Base-by-base conservation (phyloP, 495 filamentous ascomycete species). In the Aspergillus affinis region DNA sequence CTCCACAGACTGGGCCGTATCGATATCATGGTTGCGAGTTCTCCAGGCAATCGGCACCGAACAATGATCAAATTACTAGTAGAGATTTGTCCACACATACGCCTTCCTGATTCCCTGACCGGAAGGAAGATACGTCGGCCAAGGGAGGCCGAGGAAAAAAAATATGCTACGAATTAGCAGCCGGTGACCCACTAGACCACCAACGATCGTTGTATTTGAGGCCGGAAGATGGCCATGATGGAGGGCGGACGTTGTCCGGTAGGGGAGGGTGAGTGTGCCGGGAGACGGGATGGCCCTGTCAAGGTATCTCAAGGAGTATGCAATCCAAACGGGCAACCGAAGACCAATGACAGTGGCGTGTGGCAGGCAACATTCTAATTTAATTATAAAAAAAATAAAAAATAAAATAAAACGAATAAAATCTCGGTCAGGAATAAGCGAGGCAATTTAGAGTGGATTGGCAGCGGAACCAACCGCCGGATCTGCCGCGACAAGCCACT, bases 21-120 rank as follows among this genome's bases (percentile, higher is more conserved):
- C n/a, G 55, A 48, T 51, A 57, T 57, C 54, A 54, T 61, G 29
- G 51, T 48, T 27, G 18, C 27, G 18, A 23, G 27, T 15, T 29
- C 18, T 17, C 49, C 9, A 41, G 10, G 36, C 36, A 41, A 41
- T 41, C 12, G 36, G 12, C 36, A 41, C 36, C 36, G 13, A 13
- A 41, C 36, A 15, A 2, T 13, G 36, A 15, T 15, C 36, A 10
- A 41, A 41, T 41, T 41, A 41, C 36, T 26, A 15, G 36, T 15
- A 26, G 13, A 15, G 1, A 41, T 12, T 17, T 10, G 36, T 13
- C 36, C 36, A 41, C 36, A 15, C 36, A 4, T 13, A 41, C 13
- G 36, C 36, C 60, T 62, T 58, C 50, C 60, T 51, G 60, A 57
- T 61, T 58, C 21, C 51, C 41, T 57, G 54, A 54, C 60, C 55